Evolutionary conservation across 495 filamentous ascomycete species (phyloP).

Genomic region (Hyaloscypha hepaticicola): DNA sequence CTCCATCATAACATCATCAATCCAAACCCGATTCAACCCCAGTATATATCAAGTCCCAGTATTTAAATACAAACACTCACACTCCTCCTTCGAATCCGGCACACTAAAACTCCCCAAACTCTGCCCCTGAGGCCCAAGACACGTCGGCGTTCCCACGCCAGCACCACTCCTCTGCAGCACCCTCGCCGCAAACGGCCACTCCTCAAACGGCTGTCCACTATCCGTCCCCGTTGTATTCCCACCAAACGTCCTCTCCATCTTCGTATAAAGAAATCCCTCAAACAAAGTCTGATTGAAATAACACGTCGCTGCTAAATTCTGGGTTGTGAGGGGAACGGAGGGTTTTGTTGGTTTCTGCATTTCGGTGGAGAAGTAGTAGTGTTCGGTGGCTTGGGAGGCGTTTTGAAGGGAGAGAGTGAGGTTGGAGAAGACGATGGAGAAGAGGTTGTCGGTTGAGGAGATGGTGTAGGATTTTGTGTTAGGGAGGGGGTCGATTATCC

Average conservation of each 20-base stretch:
- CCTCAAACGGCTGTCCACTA: constrained; percentile 21
- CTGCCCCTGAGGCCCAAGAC: constrained; percentile 30
- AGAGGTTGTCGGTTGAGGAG: constrained; percentile 48
- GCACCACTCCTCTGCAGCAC: constrained; percentile 43
- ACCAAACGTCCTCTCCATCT: constrained; percentile 40
- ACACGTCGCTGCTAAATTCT: constrained; percentile 40
- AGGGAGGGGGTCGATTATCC: constrained; percentile 45
- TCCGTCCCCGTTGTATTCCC: constrained; percentile 2
- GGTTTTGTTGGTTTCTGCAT: constrained; percentile 47
- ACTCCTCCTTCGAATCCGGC: constrained; percentile 5
- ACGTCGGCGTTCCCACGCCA: constrained; percentile 45
- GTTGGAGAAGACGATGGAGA: constrained; percentile 46
- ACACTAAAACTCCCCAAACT: constrained; percentile 28
- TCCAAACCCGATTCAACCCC: background rate
- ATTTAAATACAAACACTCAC: constrained; percentile 32
- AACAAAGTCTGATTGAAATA: constrained; percentile 51
- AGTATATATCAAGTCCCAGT: constrained; percentile 18
- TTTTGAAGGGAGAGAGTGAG: constrained; percentile 38
- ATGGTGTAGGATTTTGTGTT: constrained; percentile 37
- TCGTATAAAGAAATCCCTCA: constrained; percentile 52
- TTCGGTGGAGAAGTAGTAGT: constrained; percentile 48
- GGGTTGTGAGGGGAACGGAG: constrained; percentile 25
- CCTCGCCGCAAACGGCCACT: constrained; percentile 51
- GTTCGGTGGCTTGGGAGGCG: constrained; percentile 39
- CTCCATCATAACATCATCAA: background rate